Conservation (phyloP, 306 rosid genomes). For the Cotoneaster glaucophyllus region DNA sequence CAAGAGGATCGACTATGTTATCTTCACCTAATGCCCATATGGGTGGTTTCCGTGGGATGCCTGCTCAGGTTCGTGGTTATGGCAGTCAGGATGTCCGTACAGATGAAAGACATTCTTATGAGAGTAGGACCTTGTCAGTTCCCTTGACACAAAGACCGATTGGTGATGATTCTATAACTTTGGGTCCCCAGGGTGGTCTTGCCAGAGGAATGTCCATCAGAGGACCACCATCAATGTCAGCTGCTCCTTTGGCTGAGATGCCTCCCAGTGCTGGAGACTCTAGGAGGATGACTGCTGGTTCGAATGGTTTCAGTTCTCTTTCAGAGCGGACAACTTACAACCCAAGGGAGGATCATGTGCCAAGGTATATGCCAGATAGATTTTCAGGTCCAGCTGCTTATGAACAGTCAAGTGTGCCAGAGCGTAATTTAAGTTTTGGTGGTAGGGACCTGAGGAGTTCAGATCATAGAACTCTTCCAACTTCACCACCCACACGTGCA, state of each 20-base stretch:
- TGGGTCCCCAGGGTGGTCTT: conserved; percentile 97
- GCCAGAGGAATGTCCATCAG: conserved; percentile 90
- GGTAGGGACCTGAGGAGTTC: conserved; percentile 50
- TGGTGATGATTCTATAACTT: conserved; percentile 62
- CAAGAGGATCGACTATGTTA: conserved; percentile 55
- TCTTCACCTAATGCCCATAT: conserved; percentile 56
- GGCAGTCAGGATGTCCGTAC: conserved; percentile 66
- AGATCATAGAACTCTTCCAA: conserved; percentile 50
- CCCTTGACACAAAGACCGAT: conserved; percentile 52
- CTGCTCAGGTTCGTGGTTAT: conserved; percentile 59
- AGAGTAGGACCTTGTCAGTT: conserved; percentile 57
- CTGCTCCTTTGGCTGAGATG: conserved; percentile 37
- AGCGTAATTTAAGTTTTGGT: conserved; percentile 41
- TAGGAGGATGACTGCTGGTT: conserved; percentile 44
- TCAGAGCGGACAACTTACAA: conserved; percentile 35
- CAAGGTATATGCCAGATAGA: conserved; percentile 44
- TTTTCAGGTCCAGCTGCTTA: conserved; percentile 41
- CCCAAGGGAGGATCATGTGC: conserved; percentile 44
- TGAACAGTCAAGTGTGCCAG: conserved; percentile 51
- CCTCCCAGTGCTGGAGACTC: conserved; percentile 35
- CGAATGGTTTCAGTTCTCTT: conserved; percentile 50
- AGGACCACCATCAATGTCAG: conserved; percentile 55
- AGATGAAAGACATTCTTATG: conserved; percentile 66
- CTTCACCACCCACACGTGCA: conserved; percentile 37
- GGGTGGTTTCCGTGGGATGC: conserved; percentile 58